Evolutionary conservation across 495 filamentous ascomycete genomes (phyloP).

Genomic region (Baudoinia panamericana): DNA sequence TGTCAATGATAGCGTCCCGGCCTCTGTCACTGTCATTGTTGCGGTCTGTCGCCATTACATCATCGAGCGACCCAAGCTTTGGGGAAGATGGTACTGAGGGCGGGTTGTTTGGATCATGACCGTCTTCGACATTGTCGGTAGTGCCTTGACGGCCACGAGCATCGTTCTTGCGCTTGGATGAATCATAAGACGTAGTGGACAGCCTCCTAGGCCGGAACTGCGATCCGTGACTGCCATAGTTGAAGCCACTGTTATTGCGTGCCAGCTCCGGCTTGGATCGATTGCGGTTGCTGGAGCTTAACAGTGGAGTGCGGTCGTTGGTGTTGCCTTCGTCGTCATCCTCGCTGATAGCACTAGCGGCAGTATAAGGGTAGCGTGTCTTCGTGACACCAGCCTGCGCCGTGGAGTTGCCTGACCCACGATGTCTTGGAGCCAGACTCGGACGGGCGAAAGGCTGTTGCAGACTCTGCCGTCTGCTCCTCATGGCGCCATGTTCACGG

Average conservation of each 20-base stretch:
- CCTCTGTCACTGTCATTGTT: conserved; percentile 29
- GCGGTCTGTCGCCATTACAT: conserved; percentile 57
- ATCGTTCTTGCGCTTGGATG: conserved; percentile 9
- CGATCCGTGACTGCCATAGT: conserved; percentile 7
- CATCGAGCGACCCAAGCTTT: conserved; percentile 49
- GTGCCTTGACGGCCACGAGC: conserved; percentile 6
- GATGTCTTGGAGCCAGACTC: conserved; percentile 12
- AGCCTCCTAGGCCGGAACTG: background rate
- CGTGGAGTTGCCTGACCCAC: conserved; percentile 7
- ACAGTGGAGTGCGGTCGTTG: conserved; percentile 27
- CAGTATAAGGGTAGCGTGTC: conserved; percentile 3
- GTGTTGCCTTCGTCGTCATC: conserved; percentile 23
- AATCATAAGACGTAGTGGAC: conserved; percentile 12
- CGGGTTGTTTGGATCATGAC: conserved; percentile 86
- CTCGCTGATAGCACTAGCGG: conserved; percentile 11
- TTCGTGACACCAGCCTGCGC: background rate
- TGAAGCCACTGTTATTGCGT: conserved; percentile 8
- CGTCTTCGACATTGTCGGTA: conserved; percentile 24
- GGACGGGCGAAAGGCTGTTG: conserved; percentile 11
- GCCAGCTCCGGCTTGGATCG: conserved; percentile 8
- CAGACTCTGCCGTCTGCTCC: conserved; percentile 10
- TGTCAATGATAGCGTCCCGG: conserved; percentile 45
- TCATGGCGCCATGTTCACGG: conserved; percentile 11
- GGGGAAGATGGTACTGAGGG: conserved; percentile 81
- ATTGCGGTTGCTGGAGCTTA: conserved; percentile 18